Evolutionary conservation across 345 rosid genomes (phyloP), one percentile per base, ranked within the genome.

Genomic region (Crucihimalaya himalaica): DNA sequence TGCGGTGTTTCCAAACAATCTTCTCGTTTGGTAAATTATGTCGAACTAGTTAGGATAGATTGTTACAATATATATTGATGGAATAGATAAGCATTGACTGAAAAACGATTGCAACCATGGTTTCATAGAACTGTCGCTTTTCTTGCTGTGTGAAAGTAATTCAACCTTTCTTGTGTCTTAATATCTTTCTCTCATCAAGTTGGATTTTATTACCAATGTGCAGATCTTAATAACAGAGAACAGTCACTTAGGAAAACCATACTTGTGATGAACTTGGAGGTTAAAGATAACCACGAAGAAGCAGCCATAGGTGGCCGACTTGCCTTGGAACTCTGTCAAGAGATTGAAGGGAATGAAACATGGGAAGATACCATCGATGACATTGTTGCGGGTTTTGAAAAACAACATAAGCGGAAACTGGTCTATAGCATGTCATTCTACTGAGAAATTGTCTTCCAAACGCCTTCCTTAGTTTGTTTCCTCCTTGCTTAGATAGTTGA

Each of bases 211-310:
- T 37, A 16, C 61, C 11, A 54, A 71, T 57, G 12, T 72, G 81
- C 86, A 94, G 98, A 94, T 80, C 96, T 94, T 76, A 86, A 87
- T 68, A 87, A 59, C 67, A 85, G 97, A 71, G 99, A 92, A 46
- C 97, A 92, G 61, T 51, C 66, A 66, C 88, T 81, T 23, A 71
- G 89, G 87, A 95, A 86, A 81, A 75, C 80, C 19, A 91, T 88
- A 28, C 82, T 95, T 65, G 87, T 94, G 70, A 89, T 94, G 77
- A 94, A 94, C 84, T 75, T 95, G 84, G 99, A 95, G 75, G 99
- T 95, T 47, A 95, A 94, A 85, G 98, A 94, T 67, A 94, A 92
- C 81, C 97, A 94, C 40, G 97, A 94, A 72, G 99, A 92, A 81
- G 99, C 99, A 47, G 97, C 99, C 14, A 63, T 83, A 5, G 99